Evolutionary conservation across 2,329 filamentous ascomycete species (phyloP), one percentile per base, ranked within the genome.

Genomic region (Pseudocercospora pini-densiflorae): DNA sequence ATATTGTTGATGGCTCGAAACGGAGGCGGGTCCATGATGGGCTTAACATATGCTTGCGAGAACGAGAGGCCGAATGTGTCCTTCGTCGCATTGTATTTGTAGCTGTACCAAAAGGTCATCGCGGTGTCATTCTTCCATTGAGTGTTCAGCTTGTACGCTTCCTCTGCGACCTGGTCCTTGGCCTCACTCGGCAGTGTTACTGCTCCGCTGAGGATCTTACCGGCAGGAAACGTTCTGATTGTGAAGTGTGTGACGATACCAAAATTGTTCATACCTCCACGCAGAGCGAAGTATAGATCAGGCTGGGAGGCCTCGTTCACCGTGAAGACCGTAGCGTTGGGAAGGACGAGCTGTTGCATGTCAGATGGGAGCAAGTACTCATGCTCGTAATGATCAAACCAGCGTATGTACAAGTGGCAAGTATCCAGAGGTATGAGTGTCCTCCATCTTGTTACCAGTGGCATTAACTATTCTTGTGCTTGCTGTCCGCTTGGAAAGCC

Each of bases 181-280:
- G 40, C 40, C 40, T 43, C 40, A 14, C n/a, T 12, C 12, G 58
- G 24, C 66, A 61, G 70, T 27, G 61, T 62, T 58, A 64, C 71
- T 1, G 68, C 66, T 19, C 71, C 65, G 10, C 71, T 70, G 51
- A 73, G 58, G 16, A 71, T 47, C 6, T 29, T 19, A 9, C 62
- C 61, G 36, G 68, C 61, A 14, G 59, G 33, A 59, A 75, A 68
- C 4, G 74, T 73, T 3, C 68, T 29, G 21, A 73, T 49, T 45
- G 71, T 69, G 59, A 76, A 71, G 7, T 72, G 62, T 6, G 74
- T 77, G 10, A 76, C 74, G 27, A 76, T 65, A n/a, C 75, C 74
- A 51, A 75, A 73, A 62, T 76, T 76, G 59, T 74, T 74, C n/a
- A 68, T 62, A 10, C 74, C 73, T 3, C 66, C 67, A 55, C 69